These are phyloP conservation scores for Selaginella tamariscina DNA, from an alignment of 75 land plant species.

Conservation along the genomic window DNA sequence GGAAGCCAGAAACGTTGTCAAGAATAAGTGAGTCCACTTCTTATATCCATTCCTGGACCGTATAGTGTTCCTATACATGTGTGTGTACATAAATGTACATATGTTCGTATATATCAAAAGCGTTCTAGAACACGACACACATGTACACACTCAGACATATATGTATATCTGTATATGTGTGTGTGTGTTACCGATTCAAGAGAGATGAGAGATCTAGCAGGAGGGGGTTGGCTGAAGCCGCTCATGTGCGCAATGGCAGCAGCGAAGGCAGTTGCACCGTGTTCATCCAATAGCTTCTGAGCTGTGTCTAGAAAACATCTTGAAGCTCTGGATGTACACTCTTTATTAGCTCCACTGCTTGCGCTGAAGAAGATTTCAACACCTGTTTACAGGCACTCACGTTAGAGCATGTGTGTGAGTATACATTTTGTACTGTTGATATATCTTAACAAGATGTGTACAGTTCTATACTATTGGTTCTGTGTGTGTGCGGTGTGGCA, in stretches of 20 bases:
- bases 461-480: no score
- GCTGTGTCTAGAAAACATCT: not conserved
- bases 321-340: not conserved
- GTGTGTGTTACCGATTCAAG: conserved; percentile 7
- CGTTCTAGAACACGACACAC: not conserved
- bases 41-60: not conserved
- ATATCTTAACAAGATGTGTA: no score
- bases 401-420: no score
- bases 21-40: not conserved
- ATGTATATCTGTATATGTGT: no score
- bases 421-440: no score
- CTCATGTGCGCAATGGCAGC: conserved; percentile 13
- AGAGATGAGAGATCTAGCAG: not conserved
- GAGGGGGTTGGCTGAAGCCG: conserved; percentile 5
- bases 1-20: not conserved
- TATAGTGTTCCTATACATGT: not conserved
- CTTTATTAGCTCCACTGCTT: not conserved
- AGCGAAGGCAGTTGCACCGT: not conserved
- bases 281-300: not conserved
- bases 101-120: no score
- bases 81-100: no score
- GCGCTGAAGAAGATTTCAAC: not conserved
- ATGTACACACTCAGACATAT: no score
- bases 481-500: no score
- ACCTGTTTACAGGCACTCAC: no score